Evolutionary conservation across 164 flowering plant genomes (phyloP), one percentile per base, ranked within the genome.

Genomic region (Annona cherimola): DNA sequence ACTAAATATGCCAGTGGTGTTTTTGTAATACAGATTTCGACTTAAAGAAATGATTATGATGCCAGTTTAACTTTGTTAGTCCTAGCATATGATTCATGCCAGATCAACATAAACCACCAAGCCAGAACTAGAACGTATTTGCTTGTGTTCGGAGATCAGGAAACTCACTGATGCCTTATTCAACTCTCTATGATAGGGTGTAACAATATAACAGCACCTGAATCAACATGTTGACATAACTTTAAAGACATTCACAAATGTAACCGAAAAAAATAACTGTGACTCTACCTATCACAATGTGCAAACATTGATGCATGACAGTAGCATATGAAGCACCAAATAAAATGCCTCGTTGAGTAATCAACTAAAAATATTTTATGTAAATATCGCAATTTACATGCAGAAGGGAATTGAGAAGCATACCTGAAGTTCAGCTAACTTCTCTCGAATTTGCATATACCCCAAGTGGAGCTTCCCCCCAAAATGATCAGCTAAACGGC

Each of bases 391-490:
- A 54, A 44, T 66, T 19, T 43, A 50, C 26, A 19, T 46, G 26
- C 44, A 20, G 18, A 18, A 14, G 11, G 4, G 42, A 41, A 61
- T 18, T n/a, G 18, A 71, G 6, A 62, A 39, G 14, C 79, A 14
- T 44, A 95, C 99, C 94, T 91, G 94, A 76, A 95, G 93, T 64
- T 91, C 96, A 59, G 87, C 87, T 73, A 95, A 74, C 79, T 93
- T 95, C 74, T 93, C 99, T 45, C 99, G 99, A 63, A 95, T 91
- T 80, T 86, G 95, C 93, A 95, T 95, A 74, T 95, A 95, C 55
- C 99, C 99, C 74, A 93, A 71, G 75, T 95, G 99, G 82, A 95
- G 96, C 84, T 95, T 93, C 73, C 99, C 99, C 14, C 99, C 99
- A 87, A 95, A 95, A 86, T 95, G 98, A 83, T 95, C 99, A 11